These are phyloP conservation scores for Seiridium unicorne DNA, from an alignment of 2,329 filamentous ascomycete species.

Conservation along the genomic window DNA sequence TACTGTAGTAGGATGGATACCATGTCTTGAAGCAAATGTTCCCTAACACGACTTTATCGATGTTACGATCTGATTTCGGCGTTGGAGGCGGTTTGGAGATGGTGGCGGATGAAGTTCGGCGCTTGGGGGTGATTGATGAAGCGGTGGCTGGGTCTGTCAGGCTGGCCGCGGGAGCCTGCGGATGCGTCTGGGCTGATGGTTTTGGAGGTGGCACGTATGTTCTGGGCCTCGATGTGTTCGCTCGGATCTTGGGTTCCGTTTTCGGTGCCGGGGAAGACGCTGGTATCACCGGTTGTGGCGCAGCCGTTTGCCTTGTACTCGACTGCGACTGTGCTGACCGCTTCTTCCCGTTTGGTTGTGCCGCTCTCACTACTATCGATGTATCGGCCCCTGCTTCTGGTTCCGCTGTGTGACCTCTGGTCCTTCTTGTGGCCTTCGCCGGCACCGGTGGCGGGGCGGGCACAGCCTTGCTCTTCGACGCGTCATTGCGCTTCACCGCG, in stretches of 20 bases:
- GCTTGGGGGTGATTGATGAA: constrained; percentile 8
- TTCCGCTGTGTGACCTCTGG: constrained; percentile 8
- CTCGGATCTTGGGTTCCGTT: neutral
- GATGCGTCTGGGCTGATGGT: neutral
- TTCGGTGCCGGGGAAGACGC: neutral
- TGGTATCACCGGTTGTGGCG: neutral
- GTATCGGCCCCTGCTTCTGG: neutral
- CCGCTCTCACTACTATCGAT: neutral
- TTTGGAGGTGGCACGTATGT: constrained; percentile 1
- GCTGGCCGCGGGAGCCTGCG: neutral
- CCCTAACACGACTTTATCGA: constrained; percentile 83
- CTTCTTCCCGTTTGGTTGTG: neutral
- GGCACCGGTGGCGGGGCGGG: neutral
- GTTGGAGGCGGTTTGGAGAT: constrained; percentile 25
- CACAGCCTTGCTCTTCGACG: constrained; percentile 12
- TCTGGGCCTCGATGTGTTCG: constrained; percentile 3
- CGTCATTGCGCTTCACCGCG: constrained; percentile 12
- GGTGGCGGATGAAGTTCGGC: constrained; percentile 4
- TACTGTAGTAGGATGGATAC: constrained; percentile 90
- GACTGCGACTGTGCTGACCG: neutral
- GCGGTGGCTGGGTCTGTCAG: neutral
- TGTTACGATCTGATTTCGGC: constrained; percentile 65
- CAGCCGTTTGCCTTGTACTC: neutral
- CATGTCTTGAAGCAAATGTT: constrained; percentile 82
- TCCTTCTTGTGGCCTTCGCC: constrained; percentile 14